Conservation (phyloP, 768 basidiomycete genomes). For the Austroboletus eburneus region DNA sequence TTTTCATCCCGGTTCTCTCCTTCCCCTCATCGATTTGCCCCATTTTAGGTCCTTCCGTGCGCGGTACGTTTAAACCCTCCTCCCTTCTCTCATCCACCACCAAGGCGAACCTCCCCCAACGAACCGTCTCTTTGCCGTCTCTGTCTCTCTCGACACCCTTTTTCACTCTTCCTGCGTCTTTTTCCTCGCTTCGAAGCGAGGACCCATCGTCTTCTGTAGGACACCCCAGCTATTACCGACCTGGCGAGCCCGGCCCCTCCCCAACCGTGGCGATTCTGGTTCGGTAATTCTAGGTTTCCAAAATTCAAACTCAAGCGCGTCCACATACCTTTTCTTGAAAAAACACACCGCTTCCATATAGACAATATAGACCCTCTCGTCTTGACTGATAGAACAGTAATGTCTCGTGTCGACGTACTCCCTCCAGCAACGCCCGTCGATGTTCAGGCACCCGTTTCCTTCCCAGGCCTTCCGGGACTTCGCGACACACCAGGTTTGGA, state of each 20-base stretch:
- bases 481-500: slow-evolving; percentile 21
- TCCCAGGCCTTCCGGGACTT: slow-evolving; percentile 24
- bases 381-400: slow-evolving; percentile 32
- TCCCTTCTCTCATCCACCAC: slow-evolving; percentile 17
- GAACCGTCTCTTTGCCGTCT: slow-evolving; percentile 6
- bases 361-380: slow-evolving; percentile 21
- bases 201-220: slow-evolving; percentile 55
- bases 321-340: slow-evolving; percentile 23
- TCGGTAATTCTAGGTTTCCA: slow-evolving; percentile 56
- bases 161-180: slow-evolving; percentile 15
- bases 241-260: slow-evolving; percentile 58
- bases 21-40: slow-evolving; percentile 10
- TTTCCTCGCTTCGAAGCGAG: slow-evolving; percentile 75
- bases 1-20: slow-evolving; percentile 19
- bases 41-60: slow-evolving; percentile 64
- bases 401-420: slow-evolving; percentile 58
- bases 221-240: slow-evolving; percentile 45
- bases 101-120: slow-evolving; percentile 67
- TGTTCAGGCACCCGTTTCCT: slow-evolving; percentile 26
- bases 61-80: slow-evolving; percentile 47
- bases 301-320: slow-evolving; percentile 23
- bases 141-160: slow-evolving; percentile 4
- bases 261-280: slow-evolving; percentile 71
- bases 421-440: slow-evolving; percentile 27
- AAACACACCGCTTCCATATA: slow-evolving; percentile 22